These are phyloP conservation scores for Chenopodium album DNA, from an alignment of 148 eudicot species.

Conservation along the genomic window DNA sequence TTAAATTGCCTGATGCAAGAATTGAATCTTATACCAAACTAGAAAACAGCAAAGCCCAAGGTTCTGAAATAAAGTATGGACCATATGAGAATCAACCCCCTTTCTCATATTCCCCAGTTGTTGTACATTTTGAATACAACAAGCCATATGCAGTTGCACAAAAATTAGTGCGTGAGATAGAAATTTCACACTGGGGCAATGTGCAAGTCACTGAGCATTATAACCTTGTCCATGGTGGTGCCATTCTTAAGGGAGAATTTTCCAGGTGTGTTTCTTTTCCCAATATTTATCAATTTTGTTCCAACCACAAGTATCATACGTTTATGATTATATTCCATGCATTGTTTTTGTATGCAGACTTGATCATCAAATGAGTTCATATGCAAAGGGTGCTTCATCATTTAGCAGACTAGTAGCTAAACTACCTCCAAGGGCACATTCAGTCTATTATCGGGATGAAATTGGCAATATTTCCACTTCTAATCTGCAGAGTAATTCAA, in stretches of 20 bases:
- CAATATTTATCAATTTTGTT: not conserved
- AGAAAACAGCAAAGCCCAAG: conserved; percentile 69
- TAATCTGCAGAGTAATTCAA: conserved; percentile 57
- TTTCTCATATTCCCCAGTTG: conserved; percentile 57
- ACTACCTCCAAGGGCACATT: conserved; percentile 83
- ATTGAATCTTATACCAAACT: conserved; percentile 83
- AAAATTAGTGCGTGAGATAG: conserved; percentile 93
- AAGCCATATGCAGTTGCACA: conserved; percentile 81
- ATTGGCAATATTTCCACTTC: conserved; percentile 99
- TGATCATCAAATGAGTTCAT: conserved; percentile 74
- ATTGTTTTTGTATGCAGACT: conserved; percentile 44
- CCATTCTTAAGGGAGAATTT: conserved; percentile 77
- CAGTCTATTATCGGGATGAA: conserved; percentile 94
- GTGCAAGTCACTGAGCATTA: conserved; percentile 95
- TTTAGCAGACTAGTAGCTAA: conserved; percentile 64
- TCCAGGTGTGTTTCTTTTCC: conserved; percentile 56
- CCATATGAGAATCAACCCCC: conserved; percentile 75
- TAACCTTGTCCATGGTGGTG: conserved; percentile 82
- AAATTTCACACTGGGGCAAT: conserved; percentile 98
- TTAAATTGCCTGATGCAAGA: conserved; percentile 75
- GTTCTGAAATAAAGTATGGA: conserved; percentile 93
- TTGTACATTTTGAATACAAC: conserved; percentile 73
- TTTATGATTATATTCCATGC: not conserved
- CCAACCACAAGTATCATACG: not conserved
- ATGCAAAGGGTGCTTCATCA: conserved; percentile 67